These are phyloP conservation scores for Candida michaelii DNA, from an alignment of 805 yeast genomes.

Conservation along the genomic window DNA sequence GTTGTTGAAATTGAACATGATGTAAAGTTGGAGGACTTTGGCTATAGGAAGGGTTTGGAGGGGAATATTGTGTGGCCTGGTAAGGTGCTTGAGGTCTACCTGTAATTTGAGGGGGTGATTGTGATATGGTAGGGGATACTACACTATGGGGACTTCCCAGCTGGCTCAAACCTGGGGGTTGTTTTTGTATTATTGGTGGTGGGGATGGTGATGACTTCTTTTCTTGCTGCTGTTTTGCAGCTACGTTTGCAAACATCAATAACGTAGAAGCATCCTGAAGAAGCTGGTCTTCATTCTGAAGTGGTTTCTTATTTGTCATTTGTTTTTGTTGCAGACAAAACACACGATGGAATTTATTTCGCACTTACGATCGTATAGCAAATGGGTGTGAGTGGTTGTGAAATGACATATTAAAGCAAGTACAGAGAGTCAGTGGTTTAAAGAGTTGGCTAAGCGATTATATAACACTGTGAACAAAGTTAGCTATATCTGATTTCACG, in stretches of 20 bases:
- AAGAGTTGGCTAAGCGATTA: too few species aligned
- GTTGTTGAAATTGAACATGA: constrained; percentile 3
- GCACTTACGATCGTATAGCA: constrained; percentile 9
- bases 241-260: constrained; percentile 59
- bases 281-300: constrained; percentile 20
- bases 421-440: too few species aligned
- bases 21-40: constrained; percentile 3
- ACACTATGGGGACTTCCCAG: background rate
- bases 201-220: constrained; percentile 10
- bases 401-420: background rate
- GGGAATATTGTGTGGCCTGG: too few species aligned
- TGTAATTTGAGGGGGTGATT: constrained; percentile 5
- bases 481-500: too few species aligned
- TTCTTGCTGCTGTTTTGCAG: constrained; percentile 42
- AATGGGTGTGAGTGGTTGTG: background rate
- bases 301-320: background rate
- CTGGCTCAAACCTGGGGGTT: background rate
- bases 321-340: background rate
- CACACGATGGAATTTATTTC: constrained; percentile 5
- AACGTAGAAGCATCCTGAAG: constrained; percentile 63
- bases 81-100: constrained; percentile 3
- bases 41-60: too few species aligned
- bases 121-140: background rate
- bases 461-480: too few species aligned
- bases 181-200: constrained; percentile 1